These are phyloP conservation scores for Boletus rex-veris DNA, from an alignment of 768 basidiomycete species.

Conservation along the genomic window DNA sequence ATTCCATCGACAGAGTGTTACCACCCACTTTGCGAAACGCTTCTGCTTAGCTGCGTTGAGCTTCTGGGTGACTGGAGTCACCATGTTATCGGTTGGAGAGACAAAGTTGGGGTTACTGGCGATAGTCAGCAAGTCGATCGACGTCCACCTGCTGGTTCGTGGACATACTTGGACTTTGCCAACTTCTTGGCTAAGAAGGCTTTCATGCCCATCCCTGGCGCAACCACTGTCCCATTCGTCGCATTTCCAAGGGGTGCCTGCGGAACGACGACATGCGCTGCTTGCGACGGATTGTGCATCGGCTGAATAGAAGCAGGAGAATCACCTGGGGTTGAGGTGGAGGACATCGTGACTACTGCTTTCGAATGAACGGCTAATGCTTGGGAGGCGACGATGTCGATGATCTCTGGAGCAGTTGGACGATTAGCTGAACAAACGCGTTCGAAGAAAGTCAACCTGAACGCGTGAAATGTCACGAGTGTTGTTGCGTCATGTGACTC, in stretches of 20 bases:
- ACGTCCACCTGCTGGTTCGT: background rate
- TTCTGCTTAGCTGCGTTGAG: conserved; percentile 89
- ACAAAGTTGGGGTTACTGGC: conserved; percentile 80
- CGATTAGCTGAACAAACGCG: conserved; percentile 13
- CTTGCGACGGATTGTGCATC: conserved; percentile 80
- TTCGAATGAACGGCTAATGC: background rate
- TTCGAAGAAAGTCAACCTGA: conserved; percentile 21
- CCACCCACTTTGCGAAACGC: conserved; percentile 81
- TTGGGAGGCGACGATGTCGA: background rate
- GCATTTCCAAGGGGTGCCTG: conserved; percentile 76
- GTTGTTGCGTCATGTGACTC: conserved; percentile 10
- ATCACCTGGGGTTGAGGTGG: conserved; percentile 57
- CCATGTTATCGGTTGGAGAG: conserved; percentile 93
- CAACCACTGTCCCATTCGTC: conserved; percentile 49
- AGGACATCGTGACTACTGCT: conserved; percentile 43
- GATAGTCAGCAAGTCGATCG: conserved; percentile 5
- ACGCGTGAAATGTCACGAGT: conserved; percentile 27
- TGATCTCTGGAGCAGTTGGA: conserved; percentile 1
- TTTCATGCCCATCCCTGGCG: conserved; percentile 79
- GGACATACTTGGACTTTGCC: conserved; percentile 79
- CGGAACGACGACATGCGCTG: conserved; percentile 73
- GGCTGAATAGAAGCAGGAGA: conserved; percentile 76
- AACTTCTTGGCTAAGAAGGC: conserved; percentile 92
- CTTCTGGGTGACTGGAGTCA: conserved; percentile 93
- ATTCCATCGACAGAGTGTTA: conserved; percentile 1